Percentiles rank a stretch among this genome's conserved stretches.
Evolutionary conservation across 192 early-diverging fungal genomes (phyloP).

Genomic region (Phycomyces blakesleeanus): DNA sequence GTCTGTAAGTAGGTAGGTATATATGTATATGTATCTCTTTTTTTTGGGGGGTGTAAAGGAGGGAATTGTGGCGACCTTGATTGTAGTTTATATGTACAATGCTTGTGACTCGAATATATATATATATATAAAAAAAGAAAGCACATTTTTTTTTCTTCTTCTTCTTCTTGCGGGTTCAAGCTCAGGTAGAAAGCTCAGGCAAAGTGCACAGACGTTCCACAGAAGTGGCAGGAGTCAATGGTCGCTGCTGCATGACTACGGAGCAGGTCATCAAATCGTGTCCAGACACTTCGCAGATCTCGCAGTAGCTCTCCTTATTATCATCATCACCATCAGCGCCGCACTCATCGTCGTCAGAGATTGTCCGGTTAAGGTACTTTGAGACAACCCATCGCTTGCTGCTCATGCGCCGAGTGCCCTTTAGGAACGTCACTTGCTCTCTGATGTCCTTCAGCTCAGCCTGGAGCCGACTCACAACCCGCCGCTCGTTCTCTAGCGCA

Average conservation of each 20-base stretch:
- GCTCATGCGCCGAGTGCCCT: background rate
- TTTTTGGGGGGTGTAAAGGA: no score
- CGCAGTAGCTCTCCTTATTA: constrained; percentile 43
- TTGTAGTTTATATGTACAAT: no score
- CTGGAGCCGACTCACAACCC: background rate
- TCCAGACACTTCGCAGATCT: constrained; percentile 62
- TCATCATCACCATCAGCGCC: background rate
- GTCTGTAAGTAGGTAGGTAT: no score
- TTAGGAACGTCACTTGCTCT: background rate
- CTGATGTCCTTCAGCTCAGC: constrained; percentile 8
- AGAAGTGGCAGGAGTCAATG: background rate
- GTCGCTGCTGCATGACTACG: constrained; percentile 27
- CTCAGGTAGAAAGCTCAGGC: no score
- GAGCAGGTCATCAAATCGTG: constrained; percentile 62
- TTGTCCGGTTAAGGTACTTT: background rate
- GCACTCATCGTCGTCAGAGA: background rate
- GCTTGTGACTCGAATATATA: no score
- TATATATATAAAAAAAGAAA: no score
- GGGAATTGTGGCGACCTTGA: no score
- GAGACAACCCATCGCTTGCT: background rate
- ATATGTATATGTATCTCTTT: no score
- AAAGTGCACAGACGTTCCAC: no score
- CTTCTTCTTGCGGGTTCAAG: no score
- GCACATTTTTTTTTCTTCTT: no score
- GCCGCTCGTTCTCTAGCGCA: constrained; percentile 6